These are phyloP conservation scores for Hirschioporus abietinus DNA, from an alignment of 768 basidiomycete species.

Conservation along the genomic window DNA sequence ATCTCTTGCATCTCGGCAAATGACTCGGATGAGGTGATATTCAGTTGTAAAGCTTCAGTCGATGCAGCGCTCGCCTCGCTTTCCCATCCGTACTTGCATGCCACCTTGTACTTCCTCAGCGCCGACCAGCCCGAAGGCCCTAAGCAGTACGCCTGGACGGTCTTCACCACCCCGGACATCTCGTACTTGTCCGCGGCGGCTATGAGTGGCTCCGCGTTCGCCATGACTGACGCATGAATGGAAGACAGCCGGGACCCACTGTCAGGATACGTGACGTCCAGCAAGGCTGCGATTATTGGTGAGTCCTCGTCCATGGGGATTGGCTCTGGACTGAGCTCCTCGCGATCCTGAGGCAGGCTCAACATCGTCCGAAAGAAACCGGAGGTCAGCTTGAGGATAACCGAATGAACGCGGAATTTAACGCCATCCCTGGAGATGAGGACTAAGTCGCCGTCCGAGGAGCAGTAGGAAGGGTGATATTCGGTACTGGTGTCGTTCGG, in stretches of 20 bases:
- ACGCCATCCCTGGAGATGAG: slow-evolving; percentile 10
- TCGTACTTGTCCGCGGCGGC: background rate
- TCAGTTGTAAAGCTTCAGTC: background rate
- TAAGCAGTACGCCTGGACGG: background rate
- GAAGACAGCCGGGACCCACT: background rate
- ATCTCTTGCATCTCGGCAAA: too few relatives aligned
- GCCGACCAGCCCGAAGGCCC: background rate
- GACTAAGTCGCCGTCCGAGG: slow-evolving; percentile 10
- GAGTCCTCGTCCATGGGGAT: slow-evolving; percentile 1
- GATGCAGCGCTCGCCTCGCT: background rate
- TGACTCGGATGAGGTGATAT: background rate
- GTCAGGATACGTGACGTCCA: background rate
- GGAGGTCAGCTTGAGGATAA: slow-evolving; percentile 13
- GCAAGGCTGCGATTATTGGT: background rate
- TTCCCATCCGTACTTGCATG: slow-evolving; percentile 1
- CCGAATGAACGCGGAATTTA: slow-evolving; percentile 13
- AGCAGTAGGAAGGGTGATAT: background rate
- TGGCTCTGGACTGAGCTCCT: background rate
- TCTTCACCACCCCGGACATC: background rate
- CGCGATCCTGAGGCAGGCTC: slow-evolving; percentile 5
- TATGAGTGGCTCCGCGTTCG: background rate
- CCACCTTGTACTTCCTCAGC: background rate
- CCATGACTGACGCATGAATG: background rate
- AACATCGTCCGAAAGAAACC: slow-evolving; percentile 16
- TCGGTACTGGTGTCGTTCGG: background rate